Percentiles rank a stretch among this genome's conserved stretches.
Evolutionary conservation across 2,329 filamentous ascomycete species (phyloP).

Genomic region (Endocalyx cinctus): DNA sequence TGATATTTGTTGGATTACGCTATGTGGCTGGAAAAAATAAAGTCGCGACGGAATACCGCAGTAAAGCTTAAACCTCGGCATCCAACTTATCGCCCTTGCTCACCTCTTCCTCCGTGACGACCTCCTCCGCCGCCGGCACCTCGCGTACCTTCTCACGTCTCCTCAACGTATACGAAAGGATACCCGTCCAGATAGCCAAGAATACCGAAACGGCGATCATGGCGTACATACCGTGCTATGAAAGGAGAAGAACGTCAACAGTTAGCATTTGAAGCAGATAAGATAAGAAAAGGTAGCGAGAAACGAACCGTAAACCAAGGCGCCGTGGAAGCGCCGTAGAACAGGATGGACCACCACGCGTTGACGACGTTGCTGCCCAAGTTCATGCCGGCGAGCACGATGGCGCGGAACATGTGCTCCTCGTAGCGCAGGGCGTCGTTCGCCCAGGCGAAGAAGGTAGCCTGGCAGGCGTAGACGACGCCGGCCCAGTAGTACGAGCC

Average conservation of each 20-base stretch:
- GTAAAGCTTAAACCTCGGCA: too few species aligned
- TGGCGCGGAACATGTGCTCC: conserved; percentile 56
- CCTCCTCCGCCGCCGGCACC: conserved; percentile 9
- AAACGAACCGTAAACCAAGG: conserved; percentile 58
- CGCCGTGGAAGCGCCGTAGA: conserved; percentile 63
- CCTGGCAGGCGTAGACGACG: conserved; percentile 66
- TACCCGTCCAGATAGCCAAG: conserved; percentile 54
- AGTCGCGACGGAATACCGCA: too few species aligned
- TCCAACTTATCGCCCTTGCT: background rate
- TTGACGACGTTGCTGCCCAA: conserved; percentile 64
- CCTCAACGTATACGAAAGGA: conserved; percentile 42
- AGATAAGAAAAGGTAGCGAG: background rate
- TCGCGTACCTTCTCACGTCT: conserved; percentile 29
- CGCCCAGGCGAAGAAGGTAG: conserved; percentile 72
- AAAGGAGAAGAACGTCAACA: too few species aligned
- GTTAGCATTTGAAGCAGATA: background rate
- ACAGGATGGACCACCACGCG: conserved; percentile 69
- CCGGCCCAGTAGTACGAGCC: conserved; percentile 68
- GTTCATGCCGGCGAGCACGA: conserved; percentile 71
- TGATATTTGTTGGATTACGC: too few species aligned
- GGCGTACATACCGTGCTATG: conserved; percentile 64
- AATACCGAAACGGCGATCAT: conserved; percentile 63
- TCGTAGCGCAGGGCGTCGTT: conserved; percentile 65
- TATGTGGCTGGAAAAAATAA: too few species aligned
- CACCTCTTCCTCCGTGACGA: conserved; percentile 1